Base-by-base conservation (phyloP, 2,329 filamentous ascomycete genomes). In the Calonectria fujianensis region DNA sequence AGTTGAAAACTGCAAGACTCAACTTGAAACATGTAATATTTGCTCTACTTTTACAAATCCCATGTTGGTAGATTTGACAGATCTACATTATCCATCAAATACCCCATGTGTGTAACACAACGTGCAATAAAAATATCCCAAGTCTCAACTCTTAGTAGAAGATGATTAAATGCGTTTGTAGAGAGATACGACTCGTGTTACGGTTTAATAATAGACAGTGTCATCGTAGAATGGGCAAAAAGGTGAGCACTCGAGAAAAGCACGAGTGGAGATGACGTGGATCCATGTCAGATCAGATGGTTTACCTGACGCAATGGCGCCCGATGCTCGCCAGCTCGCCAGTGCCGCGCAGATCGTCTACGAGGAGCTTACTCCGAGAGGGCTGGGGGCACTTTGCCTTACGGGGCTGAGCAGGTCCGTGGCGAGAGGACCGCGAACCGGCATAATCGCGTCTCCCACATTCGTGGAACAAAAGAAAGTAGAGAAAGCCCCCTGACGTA, bases 401-500 rank as follows among this genome's bases (percentile, higher is more conserved):
- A 48, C 10, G 41, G 31, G 61, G 61, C 61, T 65, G 31, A 65
- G 61, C 18, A 65, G 45, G 29, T 50, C 10, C 20, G 61, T 65
- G 61, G 61, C 61, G 29, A 65, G 61, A 50, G 45, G 9, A 29
- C 41, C 6, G 61, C 61, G 31, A 41, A 41, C 11, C 31, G 20
- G 14, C 31, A 48, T 31, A 29, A 59, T 45, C 59, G 29, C 51
- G 32, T 48, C 29, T 35, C 39, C 29, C 61, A 27, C 61, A 48
- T 50, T 65, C 61, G 27, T 65, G 20, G 16, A 35, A 65, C 37
- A 48, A 63, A 48, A 69, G 18, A n/a, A 31, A 35, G 27, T 18
- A 31, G 27, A 31, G 32, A 57, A 51, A 52, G 27, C 41, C 65
- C 57, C 57, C 32, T 65, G 71, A 65, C 57, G 70, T 63, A 68